Percentiles rank a stretch among this genome's conserved stretches.
phyloP scores from a whole-genome alignment of 2,329 filamentous ascomycete genomes.

The Daldinia eschscholtzii region DNA sequence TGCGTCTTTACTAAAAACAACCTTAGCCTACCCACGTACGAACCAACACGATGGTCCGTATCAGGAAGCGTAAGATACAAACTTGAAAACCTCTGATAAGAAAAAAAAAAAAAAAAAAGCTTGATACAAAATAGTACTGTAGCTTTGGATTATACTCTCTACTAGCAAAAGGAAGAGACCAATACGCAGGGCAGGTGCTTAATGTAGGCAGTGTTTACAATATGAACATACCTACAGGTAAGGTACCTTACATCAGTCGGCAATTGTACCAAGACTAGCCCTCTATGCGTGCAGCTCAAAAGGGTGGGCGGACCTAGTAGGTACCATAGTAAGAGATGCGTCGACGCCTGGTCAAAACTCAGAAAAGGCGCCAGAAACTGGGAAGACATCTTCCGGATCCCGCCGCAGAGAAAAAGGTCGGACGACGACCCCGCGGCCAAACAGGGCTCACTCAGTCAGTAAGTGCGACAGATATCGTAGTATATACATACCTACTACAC shows the following conservation, averaged over 20 bases:
- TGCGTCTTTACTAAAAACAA: slow-evolving; percentile 7
- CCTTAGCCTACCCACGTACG: slow-evolving; percentile 21
- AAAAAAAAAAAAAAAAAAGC: neutral
- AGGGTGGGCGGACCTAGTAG: slow-evolving; percentile 24
- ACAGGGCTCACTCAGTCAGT: slow-evolving; percentile 9
- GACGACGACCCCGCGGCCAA: slow-evolving; percentile 31
- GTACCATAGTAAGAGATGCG: slow-evolving; percentile 26
- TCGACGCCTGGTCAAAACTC: slow-evolving; percentile 29
- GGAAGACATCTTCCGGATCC: slow-evolving; percentile 32
- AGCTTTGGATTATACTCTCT: slow-evolving; percentile 8
- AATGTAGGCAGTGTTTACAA: slow-evolving; percentile 2
- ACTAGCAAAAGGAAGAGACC: neutral
- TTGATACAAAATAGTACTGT: slow-evolving; percentile 11
- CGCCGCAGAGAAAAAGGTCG: slow-evolving; percentile 30
- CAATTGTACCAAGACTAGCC: slow-evolving; percentile 16
- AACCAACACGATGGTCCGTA: slow-evolving; percentile 24
- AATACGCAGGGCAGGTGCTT: no score
- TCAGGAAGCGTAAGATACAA: slow-evolving; percentile 14
- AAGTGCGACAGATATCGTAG: slow-evolving; percentile 22
- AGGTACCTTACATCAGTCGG: slow-evolving; percentile 2
- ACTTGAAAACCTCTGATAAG: neutral
- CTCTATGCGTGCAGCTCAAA: slow-evolving; percentile 15
- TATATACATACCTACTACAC: slow-evolving; percentile 4
- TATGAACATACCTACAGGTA: neutral
- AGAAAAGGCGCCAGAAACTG: slow-evolving; percentile 19